phyloP scores from a whole-genome alignment of 169 alveolate genomes.

The Eimeria mitis region DNA sequence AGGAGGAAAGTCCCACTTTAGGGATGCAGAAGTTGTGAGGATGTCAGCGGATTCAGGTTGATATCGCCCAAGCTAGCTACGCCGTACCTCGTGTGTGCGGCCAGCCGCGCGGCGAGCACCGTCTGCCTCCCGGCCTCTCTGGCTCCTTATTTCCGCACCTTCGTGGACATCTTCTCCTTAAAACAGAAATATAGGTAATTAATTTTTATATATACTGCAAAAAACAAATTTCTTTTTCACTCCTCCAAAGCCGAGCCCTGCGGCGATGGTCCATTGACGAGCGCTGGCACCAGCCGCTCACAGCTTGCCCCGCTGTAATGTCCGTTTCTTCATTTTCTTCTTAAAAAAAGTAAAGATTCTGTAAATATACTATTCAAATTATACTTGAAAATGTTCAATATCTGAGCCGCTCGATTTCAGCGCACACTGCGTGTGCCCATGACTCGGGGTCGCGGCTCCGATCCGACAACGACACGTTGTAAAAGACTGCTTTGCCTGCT shows the following conservation, averaged over 20 bases:
- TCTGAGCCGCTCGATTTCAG: neutral
- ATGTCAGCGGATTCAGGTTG: neutral
- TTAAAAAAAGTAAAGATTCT: neutral
- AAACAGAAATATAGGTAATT: neutral
- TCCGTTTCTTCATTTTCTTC: neutral
- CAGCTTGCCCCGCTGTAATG: neutral
- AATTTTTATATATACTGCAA: neutral
- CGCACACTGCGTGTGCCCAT: neutral
- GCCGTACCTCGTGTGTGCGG: slow-evolving; percentile 62
- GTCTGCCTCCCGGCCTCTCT: slow-evolving; percentile 7
- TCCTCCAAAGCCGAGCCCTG: neutral
- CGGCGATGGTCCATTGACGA: neutral
- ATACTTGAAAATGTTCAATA: neutral
- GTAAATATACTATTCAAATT: neutral
- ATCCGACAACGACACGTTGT: neutral
- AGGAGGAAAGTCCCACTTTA: slow-evolving; percentile 28
- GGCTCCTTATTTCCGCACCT: neutral
- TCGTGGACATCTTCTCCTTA: neutral
- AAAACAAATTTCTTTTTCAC: neutral
- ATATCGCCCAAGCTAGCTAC: slow-evolving; percentile 59
- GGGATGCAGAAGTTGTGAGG: slow-evolving; percentile 24
- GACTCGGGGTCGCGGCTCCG: neutral
- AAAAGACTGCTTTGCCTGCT: neutral
- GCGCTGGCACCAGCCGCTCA: neutral
- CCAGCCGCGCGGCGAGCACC: slow-evolving; percentile 61